Evolutionary conservation across 345 rosid genomes (phyloP), one percentile per base, ranked within the genome.

Genomic region (Erodium maritimum): DNA sequence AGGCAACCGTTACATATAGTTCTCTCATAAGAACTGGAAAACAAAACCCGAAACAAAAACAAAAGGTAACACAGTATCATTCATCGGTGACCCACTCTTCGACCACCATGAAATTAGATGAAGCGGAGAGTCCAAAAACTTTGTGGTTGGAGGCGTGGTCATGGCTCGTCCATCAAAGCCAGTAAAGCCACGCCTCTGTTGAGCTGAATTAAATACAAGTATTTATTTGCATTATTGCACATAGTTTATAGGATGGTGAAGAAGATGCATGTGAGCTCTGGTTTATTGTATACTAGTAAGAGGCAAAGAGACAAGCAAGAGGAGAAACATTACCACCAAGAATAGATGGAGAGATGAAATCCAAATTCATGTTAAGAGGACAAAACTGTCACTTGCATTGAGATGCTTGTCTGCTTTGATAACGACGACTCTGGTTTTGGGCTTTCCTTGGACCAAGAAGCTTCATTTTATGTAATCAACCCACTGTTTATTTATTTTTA

Each of bases 381-480:
- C 65, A 65, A 60, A 69, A 57, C 42, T 56, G 24, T 48, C 59
- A 73, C 61, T 57, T 23, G 19, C 69, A 17, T 69, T 62, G 50
- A 71, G 69, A 71, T 37, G 8, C 65, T 75, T 75, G 79, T 77
- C 73, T 57, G 19, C 56, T 61, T 60, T 14, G 22, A 21, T 25
- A 22, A 64, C 7, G 70, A 75, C 57, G 45, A 55, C 29, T 51
- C 65, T n/a, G n/a, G n/a, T n/a, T n/a, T n/a, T 18, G 60, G 50
- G 63, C 29, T 58, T 48, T 56, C 21, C 22, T 54, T n/a, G 16
- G 45, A 59, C 54, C 67, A 70, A 70, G 85, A 75, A 75, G 82
- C 77, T 80, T 75, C 80, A 73, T 66, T 55, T 69, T 63, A 72
- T 68, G 70, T 56, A 42, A 42, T 29, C 3, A 25, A 25, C 33